Evolutionary conservation across 2,329 filamentous ascomycete species (phyloP), one percentile per base, ranked within the genome.

Genomic region (Cladosporium phlei): DNA sequence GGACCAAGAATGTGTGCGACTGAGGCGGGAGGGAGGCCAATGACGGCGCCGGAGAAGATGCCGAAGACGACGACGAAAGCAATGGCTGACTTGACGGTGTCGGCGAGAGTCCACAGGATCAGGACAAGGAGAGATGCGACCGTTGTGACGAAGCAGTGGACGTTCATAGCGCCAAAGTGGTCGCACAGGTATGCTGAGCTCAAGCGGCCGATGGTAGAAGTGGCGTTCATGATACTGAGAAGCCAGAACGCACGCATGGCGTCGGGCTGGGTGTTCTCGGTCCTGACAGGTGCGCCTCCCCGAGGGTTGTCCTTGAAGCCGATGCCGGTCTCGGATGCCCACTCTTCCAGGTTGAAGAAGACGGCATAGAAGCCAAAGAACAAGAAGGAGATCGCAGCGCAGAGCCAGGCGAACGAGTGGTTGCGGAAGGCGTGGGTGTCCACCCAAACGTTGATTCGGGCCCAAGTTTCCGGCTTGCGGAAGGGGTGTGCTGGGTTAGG

Each of bases 321-420:
- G 30, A 71, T 66, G 7, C 70, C 69, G 19, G 57, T 58, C 9
- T 62, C 55, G 12, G 70, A 64, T 16, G 73, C 72, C 73, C 73
- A 76, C 60, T 75, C 73, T 56, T 75, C 72, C 22, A 76, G 66
- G 50, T 74, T 75, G 64, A 76, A 76, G 61, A 75, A 75, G 16
- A 76, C 60, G 3, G 71, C 68, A 50, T 76, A 76, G 56, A 75
- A 76, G 17, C 73, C 73, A 38, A 75, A 66, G 62, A 75, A 76
- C 37, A 75, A 61, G 51, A 72, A 70, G 2, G 66, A 62, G n/a
- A 75, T 67, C 4, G 66, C 62, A 2, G 66, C 68, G 17, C 66
- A 67, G 50, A 73, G 69, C 63, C 67, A 73, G 46, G 57, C 59
- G 52, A 69, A 76, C 2, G 70, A 58, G 17, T 58, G 59, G 57